Percentiles rank a stretch among this genome's conserved stretches.
Conservation (phyloP, 352 stramenopile species). For the Pythium aristosporum region DNA sequence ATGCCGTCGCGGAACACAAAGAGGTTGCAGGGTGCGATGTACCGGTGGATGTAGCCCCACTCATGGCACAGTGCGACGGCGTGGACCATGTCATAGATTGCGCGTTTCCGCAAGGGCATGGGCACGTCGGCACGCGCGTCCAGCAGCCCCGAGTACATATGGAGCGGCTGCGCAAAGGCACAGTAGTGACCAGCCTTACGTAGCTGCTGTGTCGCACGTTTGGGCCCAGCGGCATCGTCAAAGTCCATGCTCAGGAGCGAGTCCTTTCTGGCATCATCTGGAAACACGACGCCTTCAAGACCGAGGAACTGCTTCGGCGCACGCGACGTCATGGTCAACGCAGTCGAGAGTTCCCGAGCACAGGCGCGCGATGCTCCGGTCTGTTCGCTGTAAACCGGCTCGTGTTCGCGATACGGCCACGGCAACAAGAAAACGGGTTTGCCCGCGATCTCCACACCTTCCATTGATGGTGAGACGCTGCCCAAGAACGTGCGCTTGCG, state of each 20-base stretch:
- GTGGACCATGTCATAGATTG: constrained; percentile 70
- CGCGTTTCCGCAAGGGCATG: constrained; percentile 54
- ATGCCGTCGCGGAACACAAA: constrained; percentile 68
- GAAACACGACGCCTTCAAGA: constrained; percentile 72
- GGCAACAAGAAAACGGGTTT: constrained; percentile 69
- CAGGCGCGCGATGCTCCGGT: constrained; percentile 51
- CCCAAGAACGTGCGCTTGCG: constrained; percentile 71
- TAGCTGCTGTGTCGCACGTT: constrained; percentile 24
- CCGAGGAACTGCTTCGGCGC: constrained; percentile 56
- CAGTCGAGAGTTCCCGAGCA: constrained; percentile 52
- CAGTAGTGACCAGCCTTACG: constrained; percentile 60
- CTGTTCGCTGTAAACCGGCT: constrained; percentile 47
- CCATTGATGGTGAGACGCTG: constrained; percentile 28
- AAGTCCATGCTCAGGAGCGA: constrained; percentile 1
- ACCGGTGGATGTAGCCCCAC: constrained; percentile 73
- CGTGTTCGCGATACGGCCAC: constrained; percentile 74
- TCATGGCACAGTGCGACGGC: constrained; percentile 66
- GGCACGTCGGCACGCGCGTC: constrained; percentile 54
- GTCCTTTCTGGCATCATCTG: constrained; percentile 23
- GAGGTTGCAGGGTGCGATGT: constrained; percentile 66
- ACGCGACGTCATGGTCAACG: constrained; percentile 42
- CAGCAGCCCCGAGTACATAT: constrained; percentile 74
- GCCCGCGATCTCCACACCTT: constrained; percentile 45
- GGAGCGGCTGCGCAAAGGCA: constrained; percentile 75
- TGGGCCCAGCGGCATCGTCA: not conserved